Conservation (phyloP, 1,284 basidiomycete species). For the Melampsora occidentalis region DNA sequence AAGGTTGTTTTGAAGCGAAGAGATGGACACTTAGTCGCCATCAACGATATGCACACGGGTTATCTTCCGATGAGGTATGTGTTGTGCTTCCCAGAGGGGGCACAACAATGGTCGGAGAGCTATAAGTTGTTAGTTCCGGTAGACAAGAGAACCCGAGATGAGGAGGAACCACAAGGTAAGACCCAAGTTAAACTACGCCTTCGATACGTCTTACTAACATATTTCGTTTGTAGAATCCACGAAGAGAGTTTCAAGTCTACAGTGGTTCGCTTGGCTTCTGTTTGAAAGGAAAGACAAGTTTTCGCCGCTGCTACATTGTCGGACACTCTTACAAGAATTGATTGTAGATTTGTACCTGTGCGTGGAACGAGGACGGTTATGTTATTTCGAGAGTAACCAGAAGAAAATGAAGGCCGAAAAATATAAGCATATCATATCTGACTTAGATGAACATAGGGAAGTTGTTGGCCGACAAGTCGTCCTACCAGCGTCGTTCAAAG, state of each 20-base stretch:
- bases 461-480: conserved; percentile 50
- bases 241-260: too few species aligned
- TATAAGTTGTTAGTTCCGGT: conserved; percentile 27
- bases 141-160: neutral
- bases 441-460: too few species aligned
- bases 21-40: neutral
- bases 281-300: neutral
- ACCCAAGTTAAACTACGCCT: too few species aligned
- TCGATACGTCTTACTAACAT: too few species aligned
- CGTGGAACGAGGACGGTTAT: conserved; percentile 51
- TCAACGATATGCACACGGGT: neutral
- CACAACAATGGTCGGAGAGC: conserved; percentile 31
- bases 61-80: conserved; percentile 6
- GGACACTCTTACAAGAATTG: conserved; percentile 56
- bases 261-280: too few species aligned
- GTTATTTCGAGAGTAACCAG: conserved; percentile 54
- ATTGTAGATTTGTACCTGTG: conserved; percentile 53
- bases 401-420: too few species aligned
- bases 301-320: neutral
- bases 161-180: neutral
- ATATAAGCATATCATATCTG: conserved; percentile 46
- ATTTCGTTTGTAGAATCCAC: too few species aligned
- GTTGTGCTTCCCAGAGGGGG: conserved; percentile 2
- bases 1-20: neutral
- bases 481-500: conserved; percentile 49